Evolutionary conservation across 73 alveolate genomes (phyloP).

Genomic region (Stentor coeruleus): DNA sequence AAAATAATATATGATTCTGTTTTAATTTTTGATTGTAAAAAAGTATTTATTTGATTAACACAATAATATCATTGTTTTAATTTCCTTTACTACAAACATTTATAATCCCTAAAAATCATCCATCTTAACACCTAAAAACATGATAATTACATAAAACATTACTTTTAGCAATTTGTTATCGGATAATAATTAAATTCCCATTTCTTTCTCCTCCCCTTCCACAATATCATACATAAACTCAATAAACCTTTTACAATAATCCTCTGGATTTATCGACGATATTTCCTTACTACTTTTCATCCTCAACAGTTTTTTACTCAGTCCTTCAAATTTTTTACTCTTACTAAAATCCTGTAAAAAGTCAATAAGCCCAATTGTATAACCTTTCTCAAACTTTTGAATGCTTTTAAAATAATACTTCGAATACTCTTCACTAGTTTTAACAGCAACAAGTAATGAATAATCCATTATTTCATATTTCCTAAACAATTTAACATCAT

Average conservation of each 20-base stretch:
- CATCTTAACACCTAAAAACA: no score
- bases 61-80: no score
- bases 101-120: no score
- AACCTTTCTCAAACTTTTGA: neutral
- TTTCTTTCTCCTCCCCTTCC: neutral
- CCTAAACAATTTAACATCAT: slow-evolving; percentile 1
- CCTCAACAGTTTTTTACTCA: neutral
- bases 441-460: neutral
- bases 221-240: neutral
- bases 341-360: neutral
- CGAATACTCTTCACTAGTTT: neutral
- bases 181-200: no score
- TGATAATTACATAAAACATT: no score
- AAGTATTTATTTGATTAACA: no score
- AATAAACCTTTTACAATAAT: neutral
- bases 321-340: neutral
- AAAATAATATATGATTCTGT: no score
- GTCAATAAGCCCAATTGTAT: slow-evolving; percentile 16
- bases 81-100: no score
- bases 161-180: no score
- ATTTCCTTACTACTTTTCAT: neutral
- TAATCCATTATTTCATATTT: slow-evolving; percentile 5
- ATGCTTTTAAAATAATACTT: neutral
- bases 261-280: neutral
- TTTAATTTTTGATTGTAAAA: no score